Percentiles rank a stretch among this genome's conserved stretches.
These are phyloP conservation scores for Glycine latifolia DNA, from an alignment of 306 rosid species.

Conservation along the genomic window DNA sequence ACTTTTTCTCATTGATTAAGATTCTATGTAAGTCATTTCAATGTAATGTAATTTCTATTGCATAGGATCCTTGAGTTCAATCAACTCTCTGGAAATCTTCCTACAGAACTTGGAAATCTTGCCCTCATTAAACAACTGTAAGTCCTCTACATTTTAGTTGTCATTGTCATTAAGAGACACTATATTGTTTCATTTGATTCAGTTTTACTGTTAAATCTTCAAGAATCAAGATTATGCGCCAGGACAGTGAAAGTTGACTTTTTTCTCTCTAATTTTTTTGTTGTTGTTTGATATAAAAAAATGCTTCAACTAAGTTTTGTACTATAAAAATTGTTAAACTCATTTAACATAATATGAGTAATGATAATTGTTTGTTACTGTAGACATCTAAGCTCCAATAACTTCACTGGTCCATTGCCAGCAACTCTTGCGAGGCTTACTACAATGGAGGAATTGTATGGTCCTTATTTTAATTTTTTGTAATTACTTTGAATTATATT, in stretches of 20 bases:
- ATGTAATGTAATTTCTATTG: not conserved
- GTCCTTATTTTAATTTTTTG: not conserved
- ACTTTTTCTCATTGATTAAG: not conserved
- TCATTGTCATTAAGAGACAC: not conserved
- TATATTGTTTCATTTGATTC: not conserved
- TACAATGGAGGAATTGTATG: constrained; percentile 50
- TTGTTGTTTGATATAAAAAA: not conserved
- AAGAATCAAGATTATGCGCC: not conserved
- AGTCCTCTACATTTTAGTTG: not conserved
- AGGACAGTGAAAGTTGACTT: not conserved
- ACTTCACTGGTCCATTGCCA: constrained; percentile 46
- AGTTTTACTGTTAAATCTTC: not conserved
- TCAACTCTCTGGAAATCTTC: constrained; percentile 58
- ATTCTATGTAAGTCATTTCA: not conserved
- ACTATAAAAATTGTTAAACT: not conserved
- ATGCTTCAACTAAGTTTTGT: not conserved
- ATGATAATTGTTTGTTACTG: constrained; percentile 2
- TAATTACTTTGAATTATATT: not conserved
- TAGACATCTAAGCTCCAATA: constrained; percentile 56
- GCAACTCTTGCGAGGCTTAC: constrained; percentile 21
- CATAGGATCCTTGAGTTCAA: constrained; percentile 57
- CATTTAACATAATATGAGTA: not conserved
- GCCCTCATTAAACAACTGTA: constrained; percentile 53
- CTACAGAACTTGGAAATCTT: constrained; percentile 60
- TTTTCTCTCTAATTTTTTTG: not conserved